Evolutionary conservation across 768 basidiomycete species (phyloP).

Genomic region (Mycena vitilis): DNA sequence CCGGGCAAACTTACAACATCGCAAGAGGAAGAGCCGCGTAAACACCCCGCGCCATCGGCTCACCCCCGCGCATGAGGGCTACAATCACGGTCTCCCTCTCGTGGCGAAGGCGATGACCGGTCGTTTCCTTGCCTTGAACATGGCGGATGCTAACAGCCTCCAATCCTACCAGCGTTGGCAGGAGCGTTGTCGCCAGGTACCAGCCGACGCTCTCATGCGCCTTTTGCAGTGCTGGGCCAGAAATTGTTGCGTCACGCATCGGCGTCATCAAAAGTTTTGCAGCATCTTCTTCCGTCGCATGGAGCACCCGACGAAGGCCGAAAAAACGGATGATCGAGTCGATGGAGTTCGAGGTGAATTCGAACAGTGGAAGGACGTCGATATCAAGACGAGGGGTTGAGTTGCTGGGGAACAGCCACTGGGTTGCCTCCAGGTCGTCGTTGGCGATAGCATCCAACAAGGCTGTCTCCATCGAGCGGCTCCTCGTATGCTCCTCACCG

Average conservation of each 20-base stretch:
- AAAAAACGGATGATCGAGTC: conserved; percentile 20
- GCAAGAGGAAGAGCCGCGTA: conserved; percentile 35
- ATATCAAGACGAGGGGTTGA: conserved; percentile 37
- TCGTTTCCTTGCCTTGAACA: conserved; percentile 40
- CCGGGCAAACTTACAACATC: conserved; percentile 37
- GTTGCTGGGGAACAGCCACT: conserved; percentile 36
- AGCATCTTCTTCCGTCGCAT: conserved; percentile 32
- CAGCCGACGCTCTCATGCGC: conserved; percentile 33
- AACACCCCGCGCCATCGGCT: conserved; percentile 40
- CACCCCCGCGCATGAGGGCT: conserved; percentile 42
- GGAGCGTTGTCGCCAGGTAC: conserved; percentile 36
- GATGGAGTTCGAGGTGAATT: conserved; percentile 24
- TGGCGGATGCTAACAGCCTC: conserved; percentile 40
- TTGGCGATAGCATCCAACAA: conserved; percentile 37
- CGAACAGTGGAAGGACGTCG: conserved; percentile 33
- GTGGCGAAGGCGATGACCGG: conserved; percentile 37
- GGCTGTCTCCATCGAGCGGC: conserved; percentile 37
- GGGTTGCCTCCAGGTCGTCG: conserved; percentile 34
- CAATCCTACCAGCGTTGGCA: conserved; percentile 38
- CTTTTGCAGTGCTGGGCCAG: conserved; percentile 36
- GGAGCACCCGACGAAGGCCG: conserved; percentile 29
- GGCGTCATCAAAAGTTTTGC: conserved; percentile 42
- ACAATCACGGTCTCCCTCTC: conserved; percentile 39
- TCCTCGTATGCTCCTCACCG: conserved; percentile 38
- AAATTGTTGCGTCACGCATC: conserved; percentile 39